Evolutionary conservation across 176 grass and related monocot genomes (phyloP).

Genomic region (Musa beccarii): DNA sequence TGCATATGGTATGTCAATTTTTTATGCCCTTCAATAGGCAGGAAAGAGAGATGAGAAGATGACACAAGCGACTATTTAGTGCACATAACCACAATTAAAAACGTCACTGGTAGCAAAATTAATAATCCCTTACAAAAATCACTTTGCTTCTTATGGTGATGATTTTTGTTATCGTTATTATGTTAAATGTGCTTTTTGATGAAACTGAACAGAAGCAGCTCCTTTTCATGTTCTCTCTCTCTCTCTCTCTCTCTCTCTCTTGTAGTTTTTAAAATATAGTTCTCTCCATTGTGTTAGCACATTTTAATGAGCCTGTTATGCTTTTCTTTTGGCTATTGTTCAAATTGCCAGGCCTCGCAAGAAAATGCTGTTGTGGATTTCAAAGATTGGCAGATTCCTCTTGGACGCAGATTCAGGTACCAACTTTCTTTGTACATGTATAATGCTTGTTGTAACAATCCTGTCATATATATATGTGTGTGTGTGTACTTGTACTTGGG

Average conservation of each 20-base stretch:
- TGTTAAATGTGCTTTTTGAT: neutral
- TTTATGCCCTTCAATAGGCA: neutral
- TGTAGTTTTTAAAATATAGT: too few relatives aligned
- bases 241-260: too few relatives aligned
- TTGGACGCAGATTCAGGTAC: conserved; percentile 64
- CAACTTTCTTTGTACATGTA: neutral
- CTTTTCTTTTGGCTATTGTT: neutral
- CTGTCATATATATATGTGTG: neutral
- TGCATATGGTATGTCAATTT: neutral
- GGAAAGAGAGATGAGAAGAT: neutral
- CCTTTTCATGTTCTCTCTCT: too few relatives aligned
- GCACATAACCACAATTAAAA: neutral
- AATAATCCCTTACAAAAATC: neutral
- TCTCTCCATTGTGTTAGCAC: too few relatives aligned
- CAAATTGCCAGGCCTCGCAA: conserved; percentile 35
- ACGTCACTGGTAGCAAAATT: neutral
- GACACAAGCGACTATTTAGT: neutral
- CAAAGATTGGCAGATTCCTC: conserved; percentile 80
- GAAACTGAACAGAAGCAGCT: too few relatives aligned
- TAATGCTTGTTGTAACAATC: neutral
- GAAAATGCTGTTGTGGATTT: conserved; percentile 60
- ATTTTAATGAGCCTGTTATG: neutral
- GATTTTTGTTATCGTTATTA: neutral
- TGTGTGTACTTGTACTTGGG: too few relatives aligned
- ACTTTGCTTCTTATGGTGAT: neutral